Conservation (phyloP, 2,329 filamentous ascomycete genomes). For the Penicillium rolfsii region DNA sequence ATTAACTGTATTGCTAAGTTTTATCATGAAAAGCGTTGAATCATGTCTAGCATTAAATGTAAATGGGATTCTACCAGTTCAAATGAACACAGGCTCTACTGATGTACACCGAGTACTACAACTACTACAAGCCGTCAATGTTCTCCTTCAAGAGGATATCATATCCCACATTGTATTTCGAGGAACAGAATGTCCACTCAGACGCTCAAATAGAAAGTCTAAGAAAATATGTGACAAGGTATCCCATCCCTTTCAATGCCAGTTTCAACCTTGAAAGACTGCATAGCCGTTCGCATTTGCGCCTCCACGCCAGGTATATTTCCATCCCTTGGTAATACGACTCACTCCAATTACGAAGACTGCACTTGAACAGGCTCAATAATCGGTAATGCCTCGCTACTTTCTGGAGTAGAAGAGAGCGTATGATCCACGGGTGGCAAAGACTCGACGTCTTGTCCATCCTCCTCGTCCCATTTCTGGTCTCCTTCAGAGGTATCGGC, state of each 20-base stretch:
- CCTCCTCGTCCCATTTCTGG: slow-evolving; percentile 7
- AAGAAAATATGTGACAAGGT: neutral
- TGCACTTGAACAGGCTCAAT: slow-evolving; percentile 9
- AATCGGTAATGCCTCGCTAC: slow-evolving; percentile 1
- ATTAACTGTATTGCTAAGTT: neutral
- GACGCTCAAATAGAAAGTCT: neutral
- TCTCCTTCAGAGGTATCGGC: neutral
- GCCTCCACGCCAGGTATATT: neutral
- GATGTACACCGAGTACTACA: slow-evolving; percentile 1
- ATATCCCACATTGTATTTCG: too few relatives aligned
- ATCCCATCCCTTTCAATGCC: neutral
- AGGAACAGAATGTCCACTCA: neutral
- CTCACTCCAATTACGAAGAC: slow-evolving; percentile 9
- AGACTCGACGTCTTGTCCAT: slow-evolving; percentile 6
- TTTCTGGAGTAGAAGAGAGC: slow-evolving; percentile 4
- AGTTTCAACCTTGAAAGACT: neutral
- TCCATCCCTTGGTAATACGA: neutral
- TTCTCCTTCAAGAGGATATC: neutral
- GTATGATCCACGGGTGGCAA: slow-evolving; percentile 14
- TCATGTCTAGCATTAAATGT: neutral
- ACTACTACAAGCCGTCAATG: neutral
- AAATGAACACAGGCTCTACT: neutral
- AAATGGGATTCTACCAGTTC: neutral
- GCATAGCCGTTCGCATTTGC: slow-evolving; percentile 8
- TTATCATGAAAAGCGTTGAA: neutral